These are phyloP conservation scores for Graphilbum fragrans DNA, from an alignment of 2,329 filamentous ascomycete genomes.

Conservation along the genomic window DNA sequence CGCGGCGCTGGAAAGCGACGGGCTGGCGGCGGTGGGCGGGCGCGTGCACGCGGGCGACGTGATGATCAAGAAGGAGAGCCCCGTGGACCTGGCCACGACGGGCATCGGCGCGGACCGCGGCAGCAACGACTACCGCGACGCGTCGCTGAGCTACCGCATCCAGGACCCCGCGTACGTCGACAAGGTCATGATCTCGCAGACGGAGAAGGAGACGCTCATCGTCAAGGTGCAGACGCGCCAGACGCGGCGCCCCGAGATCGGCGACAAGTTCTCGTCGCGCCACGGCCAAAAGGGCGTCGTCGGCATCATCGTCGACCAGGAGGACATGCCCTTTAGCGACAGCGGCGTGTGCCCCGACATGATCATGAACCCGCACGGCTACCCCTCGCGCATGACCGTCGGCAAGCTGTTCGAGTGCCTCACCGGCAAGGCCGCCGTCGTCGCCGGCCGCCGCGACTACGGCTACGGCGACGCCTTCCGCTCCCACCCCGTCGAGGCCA, in stretches of 20 bases:
- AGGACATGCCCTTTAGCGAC: constrained; percentile 94
- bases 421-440: constrained; percentile 83
- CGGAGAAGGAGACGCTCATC: constrained; percentile 72
- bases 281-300: constrained; percentile 98
- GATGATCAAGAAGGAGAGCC: constrained; percentile 83
- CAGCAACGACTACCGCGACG: constrained; percentile 52
- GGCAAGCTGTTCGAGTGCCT: constrained; percentile 99
- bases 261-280: constrained; percentile 96
- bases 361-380: constrained; percentile 98
- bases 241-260: constrained; percentile 84
- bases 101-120: constrained; percentile 57
- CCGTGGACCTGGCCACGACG: constrained; percentile 62
- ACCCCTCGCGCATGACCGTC: constrained; percentile 99
- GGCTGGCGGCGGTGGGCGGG: constrained; percentile 76
- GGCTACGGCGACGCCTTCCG: constrained; percentile 73
- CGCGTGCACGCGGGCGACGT: constrained; percentile 67
- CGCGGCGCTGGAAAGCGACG: constrained; percentile 68
- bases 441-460: constrained; percentile 78
- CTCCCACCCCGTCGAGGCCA: constrained; percentile 74
- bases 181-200: constrained; percentile 88
- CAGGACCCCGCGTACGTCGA: constrained; percentile 83
- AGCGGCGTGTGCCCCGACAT: constrained; percentile 88
- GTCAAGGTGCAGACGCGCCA: constrained; percentile 96
- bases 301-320: constrained; percentile 90
- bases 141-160: constrained; percentile 67